phyloP scores from a whole-genome alignment of 768 basidiomycete species.

The Naganishia onofrii region DNA sequence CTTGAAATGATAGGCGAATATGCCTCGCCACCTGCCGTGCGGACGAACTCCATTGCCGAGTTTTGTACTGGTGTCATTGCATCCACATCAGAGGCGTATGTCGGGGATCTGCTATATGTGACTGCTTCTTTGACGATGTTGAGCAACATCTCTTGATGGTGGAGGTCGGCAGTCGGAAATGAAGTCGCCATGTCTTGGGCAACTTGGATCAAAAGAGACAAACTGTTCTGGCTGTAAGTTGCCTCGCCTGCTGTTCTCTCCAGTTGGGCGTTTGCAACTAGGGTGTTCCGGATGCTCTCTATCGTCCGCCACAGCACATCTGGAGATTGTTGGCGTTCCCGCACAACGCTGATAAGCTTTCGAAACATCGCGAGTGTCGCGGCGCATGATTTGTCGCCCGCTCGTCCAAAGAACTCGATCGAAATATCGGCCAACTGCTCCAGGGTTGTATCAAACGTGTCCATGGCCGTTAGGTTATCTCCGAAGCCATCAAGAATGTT shows the following conservation, averaged over 20 bases:
- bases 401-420: slow-evolving; percentile 69
- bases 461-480: slow-evolving; percentile 68
- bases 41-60: slow-evolving; percentile 64
- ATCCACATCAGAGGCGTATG: slow-evolving; percentile 86
- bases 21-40: neutral
- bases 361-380: slow-evolving; percentile 51
- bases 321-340: neutral
- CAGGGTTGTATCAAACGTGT: slow-evolving; percentile 71
- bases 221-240: slow-evolving; percentile 15
- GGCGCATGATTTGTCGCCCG: slow-evolving; percentile 65
- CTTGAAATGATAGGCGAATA: neutral
- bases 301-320: slow-evolving; percentile 52
- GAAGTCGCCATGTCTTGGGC: slow-evolving; percentile 50
- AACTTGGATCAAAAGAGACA: slow-evolving; percentile 51
- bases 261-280: slow-evolving; percentile 53
- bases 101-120: slow-evolving; percentile 76
- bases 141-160: slow-evolving; percentile 63
- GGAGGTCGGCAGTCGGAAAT: slow-evolving; percentile 52
- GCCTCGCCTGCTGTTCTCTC: neutral
- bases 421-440: slow-evolving; percentile 70
- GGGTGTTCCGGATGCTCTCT: slow-evolving; percentile 78
- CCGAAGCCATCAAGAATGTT: slow-evolving; percentile 80
- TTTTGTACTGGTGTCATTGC: slow-evolving; percentile 61
- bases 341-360: neutral
- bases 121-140: slow-evolving; percentile 60